Conservation (phyloP, 768 basidiomycete species). For the Podaxis sp. region DNA sequence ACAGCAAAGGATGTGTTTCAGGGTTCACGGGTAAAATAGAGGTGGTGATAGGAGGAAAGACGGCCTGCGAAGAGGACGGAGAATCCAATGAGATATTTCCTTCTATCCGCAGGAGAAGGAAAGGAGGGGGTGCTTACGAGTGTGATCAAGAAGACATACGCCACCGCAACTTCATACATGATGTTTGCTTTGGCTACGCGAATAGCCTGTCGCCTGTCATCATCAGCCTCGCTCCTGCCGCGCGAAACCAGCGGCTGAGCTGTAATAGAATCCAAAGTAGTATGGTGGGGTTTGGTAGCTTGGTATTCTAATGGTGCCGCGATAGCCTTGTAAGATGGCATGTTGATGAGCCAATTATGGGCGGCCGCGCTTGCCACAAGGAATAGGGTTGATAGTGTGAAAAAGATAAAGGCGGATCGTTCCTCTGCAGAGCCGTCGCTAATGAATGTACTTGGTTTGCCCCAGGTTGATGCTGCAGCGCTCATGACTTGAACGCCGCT, state of each 20-base stretch:
- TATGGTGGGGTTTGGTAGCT: slow-evolving; percentile 20
- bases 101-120: slow-evolving; percentile 2
- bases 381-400: slow-evolving; percentile 67
- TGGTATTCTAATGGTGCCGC: slow-evolving; percentile 46
- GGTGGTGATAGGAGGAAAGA: slow-evolving; percentile 85
- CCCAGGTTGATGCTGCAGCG: slow-evolving; percentile 55
- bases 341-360: slow-evolving; percentile 56
- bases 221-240: slow-evolving; percentile 21
- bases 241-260: slow-evolving; percentile 16
- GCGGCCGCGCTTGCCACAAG: slow-evolving; percentile 53
- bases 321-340: slow-evolving; percentile 58
- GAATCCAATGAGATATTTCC: neutral
- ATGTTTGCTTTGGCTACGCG: slow-evolving; percentile 64
- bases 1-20: slow-evolving; percentile 75
- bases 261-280: slow-evolving; percentile 22
- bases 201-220: slow-evolving; percentile 43
- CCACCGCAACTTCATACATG: slow-evolving; percentile 68
- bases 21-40: slow-evolving; percentile 69
- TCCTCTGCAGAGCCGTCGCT: slow-evolving; percentile 55
- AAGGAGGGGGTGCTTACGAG: slow-evolving; percentile 49
- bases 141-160: slow-evolving; percentile 77
- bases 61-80: slow-evolving; percentile 50
- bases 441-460: slow-evolving; percentile 33
- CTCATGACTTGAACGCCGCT: slow-evolving; percentile 75
- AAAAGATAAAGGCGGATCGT: slow-evolving; percentile 73